Evolutionary conservation across 1,139 yeast species (phyloP).

Genomic region (Sugiyamaella sp.): DNA sequence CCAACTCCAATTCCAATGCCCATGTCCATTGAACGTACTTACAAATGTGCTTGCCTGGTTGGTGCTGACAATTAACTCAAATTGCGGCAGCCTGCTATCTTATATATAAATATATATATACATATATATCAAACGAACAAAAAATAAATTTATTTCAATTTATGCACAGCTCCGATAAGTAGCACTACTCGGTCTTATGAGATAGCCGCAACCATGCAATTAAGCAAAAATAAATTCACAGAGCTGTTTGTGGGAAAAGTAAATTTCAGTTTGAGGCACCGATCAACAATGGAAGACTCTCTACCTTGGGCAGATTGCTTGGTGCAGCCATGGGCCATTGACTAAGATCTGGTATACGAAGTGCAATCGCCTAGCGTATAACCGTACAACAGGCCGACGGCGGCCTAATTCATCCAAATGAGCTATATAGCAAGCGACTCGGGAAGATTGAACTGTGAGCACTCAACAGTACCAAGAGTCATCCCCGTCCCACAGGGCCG

Average conservation of each 20-base stretch:
- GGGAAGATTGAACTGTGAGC: not conserved
- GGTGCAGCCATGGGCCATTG: not conserved
- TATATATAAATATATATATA: too few species aligned
- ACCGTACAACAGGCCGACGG: too few species aligned
- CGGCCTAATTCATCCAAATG: not conserved
- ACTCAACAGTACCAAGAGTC: not conserved
- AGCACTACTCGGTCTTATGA: not conserved
- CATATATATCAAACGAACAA: not conserved
- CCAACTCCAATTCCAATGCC: not conserved
- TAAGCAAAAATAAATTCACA: not conserved
- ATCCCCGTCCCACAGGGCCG: too few species aligned
- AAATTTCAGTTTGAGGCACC: not conserved
- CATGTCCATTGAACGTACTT: too few species aligned
- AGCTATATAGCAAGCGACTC: not conserved
- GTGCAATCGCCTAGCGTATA: not conserved
- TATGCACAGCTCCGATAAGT: not conserved
- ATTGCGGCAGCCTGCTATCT: not conserved
- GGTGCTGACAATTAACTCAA: not conserved
- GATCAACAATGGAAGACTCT: constrained; percentile 1
- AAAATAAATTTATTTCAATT: not conserved
- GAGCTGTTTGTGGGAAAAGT: not conserved
- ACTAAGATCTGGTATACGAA: not conserved
- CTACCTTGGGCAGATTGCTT: not conserved
- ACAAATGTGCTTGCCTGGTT: not conserved
- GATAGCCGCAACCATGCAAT: constrained; percentile 1